phyloP scores from a whole-genome alignment of 208 protist species.

The Herpetomonas tarakana region DNA sequence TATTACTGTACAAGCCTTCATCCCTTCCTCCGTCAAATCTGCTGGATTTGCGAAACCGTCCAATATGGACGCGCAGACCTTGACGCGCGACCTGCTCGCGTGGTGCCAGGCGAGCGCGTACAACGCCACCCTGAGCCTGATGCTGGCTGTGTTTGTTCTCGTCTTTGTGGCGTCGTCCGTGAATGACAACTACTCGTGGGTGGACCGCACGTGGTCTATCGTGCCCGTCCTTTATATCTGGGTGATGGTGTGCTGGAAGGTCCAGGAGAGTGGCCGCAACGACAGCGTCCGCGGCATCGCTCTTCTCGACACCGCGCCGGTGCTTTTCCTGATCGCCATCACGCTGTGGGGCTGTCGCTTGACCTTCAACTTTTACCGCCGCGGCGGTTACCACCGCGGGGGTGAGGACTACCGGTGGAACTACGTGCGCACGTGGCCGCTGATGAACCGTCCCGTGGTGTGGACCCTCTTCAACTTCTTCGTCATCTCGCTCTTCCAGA shows the following conservation, averaged over 20 bases:
- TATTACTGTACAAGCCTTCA: too few relatives aligned
- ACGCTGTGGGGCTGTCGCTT: slow-evolving; percentile 68
- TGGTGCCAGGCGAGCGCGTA: slow-evolving; percentile 14
- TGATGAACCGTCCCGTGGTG: slow-evolving; percentile 13
- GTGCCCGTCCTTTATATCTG: slow-evolving; percentile 65
- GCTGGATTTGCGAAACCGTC: too few relatives aligned
- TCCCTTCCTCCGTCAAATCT: too few relatives aligned
- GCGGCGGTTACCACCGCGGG: slow-evolving; percentile 67
- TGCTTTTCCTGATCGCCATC: slow-evolving; percentile 47
- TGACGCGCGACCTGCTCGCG: too few relatives aligned
- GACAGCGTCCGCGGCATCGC: neutral
- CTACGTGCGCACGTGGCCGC: slow-evolving; percentile 32
- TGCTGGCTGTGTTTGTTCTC: slow-evolving; percentile 38
- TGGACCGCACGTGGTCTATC: slow-evolving; percentile 80
- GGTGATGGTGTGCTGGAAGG: slow-evolving; percentile 47
- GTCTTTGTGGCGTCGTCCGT: slow-evolving; percentile 46
- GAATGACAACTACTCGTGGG: slow-evolving; percentile 77
- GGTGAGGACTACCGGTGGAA: slow-evolving; percentile 79
- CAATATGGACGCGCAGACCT: too few relatives aligned
- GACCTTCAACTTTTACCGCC: slow-evolving; percentile 69
- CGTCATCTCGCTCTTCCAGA: slow-evolving; percentile 66
- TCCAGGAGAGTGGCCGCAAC: neutral
- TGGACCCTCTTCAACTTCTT: slow-evolving; percentile 75
- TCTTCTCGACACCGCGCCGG: slow-evolving; percentile 13
- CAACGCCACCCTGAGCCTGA: slow-evolving; percentile 24